phyloP scores from a whole-genome alignment of 2,329 filamentous ascomycete genomes.

The Nemania abortiva region DNA sequence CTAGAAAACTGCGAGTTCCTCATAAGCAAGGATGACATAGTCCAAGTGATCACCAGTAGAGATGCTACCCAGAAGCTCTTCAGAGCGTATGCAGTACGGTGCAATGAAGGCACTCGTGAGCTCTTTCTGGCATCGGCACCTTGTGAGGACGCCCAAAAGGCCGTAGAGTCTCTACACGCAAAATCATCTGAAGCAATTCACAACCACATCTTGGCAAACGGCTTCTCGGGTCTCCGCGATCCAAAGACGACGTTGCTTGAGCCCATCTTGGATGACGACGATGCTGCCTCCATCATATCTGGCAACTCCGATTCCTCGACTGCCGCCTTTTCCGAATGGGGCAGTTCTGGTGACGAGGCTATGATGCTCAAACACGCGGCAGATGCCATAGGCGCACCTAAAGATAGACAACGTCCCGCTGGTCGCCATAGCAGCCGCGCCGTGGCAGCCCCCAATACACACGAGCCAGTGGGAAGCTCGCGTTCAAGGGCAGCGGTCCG shows the following conservation, averaged over 20 bases:
- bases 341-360: constrained; percentile 47
- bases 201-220: constrained; percentile 46
- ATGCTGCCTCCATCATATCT: constrained; percentile 45
- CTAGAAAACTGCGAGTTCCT: constrained; percentile 51
- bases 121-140: constrained; percentile 45
- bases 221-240: constrained; percentile 43
- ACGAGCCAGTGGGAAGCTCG: constrained; percentile 21
- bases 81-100: constrained; percentile 47
- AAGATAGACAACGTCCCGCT: constrained; percentile 21
- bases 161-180: constrained; percentile 46
- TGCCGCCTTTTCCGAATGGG: constrained; percentile 45
- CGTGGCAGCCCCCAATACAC: neutral
- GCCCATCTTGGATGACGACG: constrained; percentile 41
- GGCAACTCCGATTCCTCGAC: constrained; percentile 44
- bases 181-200: constrained; percentile 50
- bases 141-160: constrained; percentile 37
- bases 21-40: constrained; percentile 44
- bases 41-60: constrained; percentile 46
- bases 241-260: constrained; percentile 37
- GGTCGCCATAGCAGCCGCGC: neutral
- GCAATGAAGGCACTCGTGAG: constrained; percentile 42
- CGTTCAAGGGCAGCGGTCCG: constrained; percentile 13
- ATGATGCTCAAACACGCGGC: constrained; percentile 23
- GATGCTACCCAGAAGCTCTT: constrained; percentile 40
- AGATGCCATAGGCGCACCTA: neutral